A percentile compares a stretch with the other conserved stretches of the same genome.
phyloP scores from a whole-genome alignment of 805 yeast species.

The Sugiyamaella valdiviana region DNA sequence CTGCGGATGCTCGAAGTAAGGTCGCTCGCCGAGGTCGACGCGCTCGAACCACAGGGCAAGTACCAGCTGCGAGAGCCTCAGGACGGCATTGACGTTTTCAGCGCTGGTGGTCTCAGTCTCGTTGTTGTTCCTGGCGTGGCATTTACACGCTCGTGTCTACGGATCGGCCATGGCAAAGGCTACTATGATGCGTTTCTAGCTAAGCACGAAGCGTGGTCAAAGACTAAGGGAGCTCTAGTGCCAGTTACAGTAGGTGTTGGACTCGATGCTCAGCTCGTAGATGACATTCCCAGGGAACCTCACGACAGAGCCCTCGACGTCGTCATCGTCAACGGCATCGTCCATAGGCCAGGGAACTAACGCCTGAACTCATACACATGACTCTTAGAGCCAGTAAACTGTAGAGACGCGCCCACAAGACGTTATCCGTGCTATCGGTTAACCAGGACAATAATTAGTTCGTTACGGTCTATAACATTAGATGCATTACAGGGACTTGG shows the following conservation, averaged over 20 bases:
- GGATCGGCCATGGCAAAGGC: slow-evolving; percentile 93
- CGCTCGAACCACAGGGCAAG: slow-evolving; percentile 59
- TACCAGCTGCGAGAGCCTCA: slow-evolving; percentile 65
- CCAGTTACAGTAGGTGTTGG: slow-evolving; percentile 53
- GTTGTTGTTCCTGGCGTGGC: slow-evolving; percentile 84
- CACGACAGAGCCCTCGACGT: slow-evolving; percentile 61
- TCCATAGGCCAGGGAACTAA: slow-evolving; percentile 12
- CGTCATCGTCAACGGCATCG: slow-evolving; percentile 40
- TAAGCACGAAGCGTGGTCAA: slow-evolving; percentile 38
- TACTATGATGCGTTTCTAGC: slow-evolving; percentile 74
- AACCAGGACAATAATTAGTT: no score
- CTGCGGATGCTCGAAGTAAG: slow-evolving; percentile 54
- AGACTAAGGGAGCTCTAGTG: slow-evolving; percentile 2
- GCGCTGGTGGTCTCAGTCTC: slow-evolving; percentile 52
- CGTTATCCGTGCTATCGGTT: no score
- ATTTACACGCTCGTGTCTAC: slow-evolving; percentile 44
- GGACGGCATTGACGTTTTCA: slow-evolving; percentile 25
- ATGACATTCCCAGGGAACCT: slow-evolving; percentile 46
- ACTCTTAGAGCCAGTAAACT: no score
- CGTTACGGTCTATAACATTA: background rate
- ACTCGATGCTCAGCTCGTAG: slow-evolving; percentile 54
- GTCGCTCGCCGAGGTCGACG: slow-evolving; percentile 37
- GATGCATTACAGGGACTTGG: background rate
- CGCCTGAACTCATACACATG: background rate
- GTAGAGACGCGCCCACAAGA: no score